Evolutionary conservation across 768 basidiomycete species (phyloP), one percentile per base, ranked within the genome.

Genomic region (Collybia sp.): DNA sequence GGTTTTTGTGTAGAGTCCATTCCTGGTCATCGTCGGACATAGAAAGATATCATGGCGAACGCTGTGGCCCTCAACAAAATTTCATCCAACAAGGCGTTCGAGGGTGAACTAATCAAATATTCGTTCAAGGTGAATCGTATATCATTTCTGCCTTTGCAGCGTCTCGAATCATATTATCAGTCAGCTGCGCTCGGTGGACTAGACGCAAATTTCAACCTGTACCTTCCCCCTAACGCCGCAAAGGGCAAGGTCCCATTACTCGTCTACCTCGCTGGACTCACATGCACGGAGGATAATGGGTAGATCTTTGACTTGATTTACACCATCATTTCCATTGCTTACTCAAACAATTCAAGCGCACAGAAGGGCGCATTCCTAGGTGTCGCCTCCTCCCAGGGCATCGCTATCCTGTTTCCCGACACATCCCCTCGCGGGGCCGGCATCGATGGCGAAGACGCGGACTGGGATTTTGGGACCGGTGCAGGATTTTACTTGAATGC

Each of bases 401-500:
- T 99, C 45, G 94, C 96, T 0, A 69, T 98, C 42, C 79, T 98
- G 46, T 92, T 97, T 63, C 92, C 96, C 2, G 96, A 99, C 60
- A 98, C 95, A 0, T 93, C 90, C 30, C 96, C 96, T 1, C 80
- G 96, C 32, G 93, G 93, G 3, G 93, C 95, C 13, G 86, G 83
- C 13, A 75, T 92, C 47, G 80, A 84, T 42, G 90, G 86, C 39
- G 93, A 93, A 68, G 76, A 83, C 31, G 72, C 75, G 45, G 75
- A 82, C 61, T 95, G 90, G 91, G 88, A 95, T 57, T 93, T 96
- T 63, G 94, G 94, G 34, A 85, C 83, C 19, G 92, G 93, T 67
- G 96, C 96, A 38, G 95, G 96, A 31, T 99, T 98, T 71, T 98
- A 99, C 65, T 63, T 99, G 54, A 83, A 96, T 60, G 95, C 95